Evolutionary conservation across 2,329 filamentous ascomycete species (phyloP), one percentile per base, ranked within the genome.

Genomic region (Proliferodiscus dingleyae): DNA sequence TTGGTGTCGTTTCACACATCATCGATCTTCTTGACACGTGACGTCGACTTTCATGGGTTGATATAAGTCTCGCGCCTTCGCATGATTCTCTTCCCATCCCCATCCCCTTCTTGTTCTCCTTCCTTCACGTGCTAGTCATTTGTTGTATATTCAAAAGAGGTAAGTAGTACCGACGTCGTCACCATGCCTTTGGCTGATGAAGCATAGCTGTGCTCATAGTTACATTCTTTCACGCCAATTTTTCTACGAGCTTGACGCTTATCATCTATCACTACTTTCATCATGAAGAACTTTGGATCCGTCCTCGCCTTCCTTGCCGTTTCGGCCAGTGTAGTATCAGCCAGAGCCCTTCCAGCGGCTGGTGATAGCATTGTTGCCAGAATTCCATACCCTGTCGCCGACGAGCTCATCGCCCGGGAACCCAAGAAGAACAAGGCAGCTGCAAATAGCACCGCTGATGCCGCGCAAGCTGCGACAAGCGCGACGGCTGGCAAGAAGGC

Each of bases 271-370:
- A 15, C 43, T 49, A 47, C 47, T 41, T 49, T 56, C 64, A 68
- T 54, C 47, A 70, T 69, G 67, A 70, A 68, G 62, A 66, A 64
- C 56, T 59, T 68, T 52, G 61, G 60, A 52, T 57, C 64, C 49
- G 61, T 68, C 52, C 47, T 69, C 40, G 53, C 67, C 51, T 56
- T 62, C 54, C 48, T 69, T 53, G 66, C 66, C 49, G 47, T 67
- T 39, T 63, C 60, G 38, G 64, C 64, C 41, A 61, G 60, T 36
- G 43, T 61, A 32, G 63, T 66, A 19, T 64, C 62, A 33, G 59
- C 62, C 37, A 51, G 52, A 47, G 58, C 55, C 40, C 42, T 62
- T 21, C 56, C 58, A 30, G 47, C 22, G 26, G n/a, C 29, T 18
- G 44, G 39, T 22, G 37, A 51, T 38, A 38, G 37, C 19, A 15